Percentiles rank a stretch among this genome's conserved stretches.
These are phyloP conservation scores for Acacia confusa DNA, from an alignment of 306 rosid genomes.

Conservation along the genomic window DNA sequence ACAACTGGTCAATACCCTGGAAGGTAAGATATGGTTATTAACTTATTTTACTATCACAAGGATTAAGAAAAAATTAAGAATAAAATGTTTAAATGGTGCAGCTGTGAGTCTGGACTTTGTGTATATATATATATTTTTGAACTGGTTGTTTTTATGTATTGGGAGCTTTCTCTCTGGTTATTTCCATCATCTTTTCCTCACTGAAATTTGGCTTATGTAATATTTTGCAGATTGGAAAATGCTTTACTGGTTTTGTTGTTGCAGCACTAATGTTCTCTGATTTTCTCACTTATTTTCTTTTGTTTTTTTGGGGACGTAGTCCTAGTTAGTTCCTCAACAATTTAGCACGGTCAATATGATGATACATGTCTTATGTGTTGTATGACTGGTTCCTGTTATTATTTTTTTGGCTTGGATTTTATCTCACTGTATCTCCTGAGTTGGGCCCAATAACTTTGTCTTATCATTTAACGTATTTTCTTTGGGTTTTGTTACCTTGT, in stretches of 20 bases:
- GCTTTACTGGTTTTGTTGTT: not conserved
- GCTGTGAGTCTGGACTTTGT: not conserved
- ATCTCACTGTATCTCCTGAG: not conserved
- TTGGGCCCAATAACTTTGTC: not conserved
- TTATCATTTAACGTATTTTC: not conserved
- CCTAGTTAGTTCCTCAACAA: not conserved
- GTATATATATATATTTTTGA: not conserved
- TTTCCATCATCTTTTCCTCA: not conserved
- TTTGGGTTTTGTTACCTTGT: not conserved
- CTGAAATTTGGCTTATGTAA: not conserved
- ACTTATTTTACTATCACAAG: not conserved
- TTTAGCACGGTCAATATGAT: not conserved
- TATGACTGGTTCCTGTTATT: not conserved
- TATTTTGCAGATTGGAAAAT: not conserved
- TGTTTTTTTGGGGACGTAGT: not conserved
- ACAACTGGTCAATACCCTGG: conserved; percentile 70
- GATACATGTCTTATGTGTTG: not conserved
- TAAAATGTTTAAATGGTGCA: conserved; percentile 5
- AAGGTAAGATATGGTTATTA: conserved; percentile 48
- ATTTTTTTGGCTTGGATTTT: not conserved
- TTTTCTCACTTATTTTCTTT: not conserved
- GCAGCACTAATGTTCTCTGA: not conserved
- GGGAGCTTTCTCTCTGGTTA: not conserved
- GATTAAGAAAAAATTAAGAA: not conserved
- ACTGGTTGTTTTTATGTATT: not conserved